Percentiles rank a stretch among this genome's conserved stretches.
phyloP scores from a whole-genome alignment of 345 rosid species.

The Arabis alpina region DNA sequence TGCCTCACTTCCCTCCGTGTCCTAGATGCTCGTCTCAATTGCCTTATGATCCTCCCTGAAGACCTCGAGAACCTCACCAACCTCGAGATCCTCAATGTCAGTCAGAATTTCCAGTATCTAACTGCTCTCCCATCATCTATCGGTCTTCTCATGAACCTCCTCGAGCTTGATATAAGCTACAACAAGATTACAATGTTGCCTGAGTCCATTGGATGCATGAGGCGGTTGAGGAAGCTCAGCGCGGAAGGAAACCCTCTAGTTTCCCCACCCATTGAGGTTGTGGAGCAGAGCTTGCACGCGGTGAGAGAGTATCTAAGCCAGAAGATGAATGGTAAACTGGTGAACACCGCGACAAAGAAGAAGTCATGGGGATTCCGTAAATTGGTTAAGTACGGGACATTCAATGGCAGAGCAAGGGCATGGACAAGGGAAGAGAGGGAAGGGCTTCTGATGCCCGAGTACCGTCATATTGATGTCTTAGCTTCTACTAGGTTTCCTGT shows the following conservation, averaged over 20 bases:
- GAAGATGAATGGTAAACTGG: conserved; percentile 56
- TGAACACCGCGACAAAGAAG: conserved; percentile 49
- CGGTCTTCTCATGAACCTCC: conserved; percentile 71
- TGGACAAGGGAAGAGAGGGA: conserved; percentile 52
- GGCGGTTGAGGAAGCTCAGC: conserved; percentile 59
- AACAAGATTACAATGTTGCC: conserved; percentile 64
- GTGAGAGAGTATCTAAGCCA: conserved; percentile 71
- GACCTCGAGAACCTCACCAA: conserved; percentile 71
- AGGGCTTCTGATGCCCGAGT: conserved; percentile 54
- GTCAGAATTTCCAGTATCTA: conserved; percentile 84
- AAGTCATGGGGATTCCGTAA: conserved; percentile 67
- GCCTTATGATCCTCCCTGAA: conserved; percentile 65
- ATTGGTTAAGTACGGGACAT: conserved; percentile 64
- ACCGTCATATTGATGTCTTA: conserved; percentile 53
- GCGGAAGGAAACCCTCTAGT: conserved; percentile 77
- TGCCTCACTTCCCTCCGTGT: conserved; percentile 57
- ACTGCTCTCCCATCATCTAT: conserved; percentile 61
- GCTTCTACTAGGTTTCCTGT: conserved; percentile 64
- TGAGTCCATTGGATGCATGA: conserved; percentile 70
- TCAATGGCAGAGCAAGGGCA: conserved; percentile 47
- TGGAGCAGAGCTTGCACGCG: conserved; percentile 60
- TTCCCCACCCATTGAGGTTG: conserved; percentile 70
- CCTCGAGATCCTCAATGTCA: conserved; percentile 67
- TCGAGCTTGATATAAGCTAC: conserved; percentile 75
- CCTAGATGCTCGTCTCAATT: conserved; percentile 74